phyloP scores from a whole-genome alignment of 768 basidiomycete species.

The Strobilomyces dryophilus region DNA sequence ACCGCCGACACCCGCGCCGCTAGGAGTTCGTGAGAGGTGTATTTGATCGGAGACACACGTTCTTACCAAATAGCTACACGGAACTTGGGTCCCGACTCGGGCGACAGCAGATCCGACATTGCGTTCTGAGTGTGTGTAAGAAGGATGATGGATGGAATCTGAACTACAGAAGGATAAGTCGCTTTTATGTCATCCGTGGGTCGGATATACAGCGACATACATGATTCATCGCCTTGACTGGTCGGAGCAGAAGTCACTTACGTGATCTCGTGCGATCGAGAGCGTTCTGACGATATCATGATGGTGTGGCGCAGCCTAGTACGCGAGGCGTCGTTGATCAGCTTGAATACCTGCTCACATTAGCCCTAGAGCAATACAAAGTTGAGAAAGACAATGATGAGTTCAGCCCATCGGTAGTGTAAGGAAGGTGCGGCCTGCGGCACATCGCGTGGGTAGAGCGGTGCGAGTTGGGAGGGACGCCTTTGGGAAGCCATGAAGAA shows the following conservation, averaged over 20 bases:
- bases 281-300: background rate
- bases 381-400: too few species aligned
- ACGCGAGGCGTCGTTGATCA: background rate
- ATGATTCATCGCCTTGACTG: background rate
- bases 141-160: background rate
- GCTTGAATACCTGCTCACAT: too few species aligned
- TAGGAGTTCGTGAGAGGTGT: slow-evolving; percentile 7
- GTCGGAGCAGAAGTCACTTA: background rate
- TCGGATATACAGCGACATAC: background rate
- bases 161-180: background rate
- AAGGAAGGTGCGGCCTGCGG: too few species aligned
- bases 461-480: too few species aligned
- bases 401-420: too few species aligned
- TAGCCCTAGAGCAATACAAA: too few species aligned
- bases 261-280: background rate
- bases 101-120: background rate
- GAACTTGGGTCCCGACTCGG: slow-evolving; percentile 4
- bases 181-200: background rate
- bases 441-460: too few species aligned
- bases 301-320: background rate
- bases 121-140: too few species aligned
- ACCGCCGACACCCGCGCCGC: slow-evolving; percentile 43
- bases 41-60: background rate
- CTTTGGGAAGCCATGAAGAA: too few species aligned
- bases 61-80: slow-evolving; percentile 23